Percentiles rank a stretch among this genome's conserved stretches.
phyloP scores from a whole-genome alignment of 495 filamentous ascomycete genomes.

The Penicillium lividum region DNA sequence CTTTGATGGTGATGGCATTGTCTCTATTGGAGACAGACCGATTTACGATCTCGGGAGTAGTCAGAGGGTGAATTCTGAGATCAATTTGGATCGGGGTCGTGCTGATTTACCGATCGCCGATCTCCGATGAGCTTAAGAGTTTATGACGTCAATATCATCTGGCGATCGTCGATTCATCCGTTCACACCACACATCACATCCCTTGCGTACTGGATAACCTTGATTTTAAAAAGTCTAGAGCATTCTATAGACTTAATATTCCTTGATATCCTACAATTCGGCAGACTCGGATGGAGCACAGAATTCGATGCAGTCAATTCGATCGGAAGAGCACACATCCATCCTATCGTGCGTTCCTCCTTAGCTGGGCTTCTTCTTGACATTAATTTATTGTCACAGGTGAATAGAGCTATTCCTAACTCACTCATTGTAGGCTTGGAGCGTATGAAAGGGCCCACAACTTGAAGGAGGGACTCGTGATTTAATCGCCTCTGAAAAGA shows the following conservation, averaged over 20 bases:
- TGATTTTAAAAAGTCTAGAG: neutral
- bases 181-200: neutral
- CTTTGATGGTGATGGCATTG: neutral
- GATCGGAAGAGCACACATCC: too few species aligned
- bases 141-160: conserved; percentile 16
- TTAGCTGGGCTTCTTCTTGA: too few species aligned
- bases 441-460: too few species aligned
- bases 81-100: conserved; percentile 2
- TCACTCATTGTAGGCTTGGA: too few species aligned
- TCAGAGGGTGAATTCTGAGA: neutral
- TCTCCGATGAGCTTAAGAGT: conserved; percentile 6
- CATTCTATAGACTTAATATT: neutral
- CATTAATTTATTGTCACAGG: too few species aligned
- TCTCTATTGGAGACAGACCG: neutral
- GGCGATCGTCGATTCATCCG: too few species aligned
- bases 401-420: too few species aligned
- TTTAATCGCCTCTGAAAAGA: too few species aligned
- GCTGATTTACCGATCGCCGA: neutral
- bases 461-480: too few species aligned
- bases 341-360: too few species aligned
- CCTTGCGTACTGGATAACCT: neutral
- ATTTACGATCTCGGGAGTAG: neutral
- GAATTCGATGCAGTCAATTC: too few species aligned
- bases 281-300: too few species aligned
- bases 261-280: neutral